Evolutionary conservation across 805 yeast genomes (phyloP), one percentile per base, ranked within the genome.

Genomic region (Candida multigemmis): DNA sequence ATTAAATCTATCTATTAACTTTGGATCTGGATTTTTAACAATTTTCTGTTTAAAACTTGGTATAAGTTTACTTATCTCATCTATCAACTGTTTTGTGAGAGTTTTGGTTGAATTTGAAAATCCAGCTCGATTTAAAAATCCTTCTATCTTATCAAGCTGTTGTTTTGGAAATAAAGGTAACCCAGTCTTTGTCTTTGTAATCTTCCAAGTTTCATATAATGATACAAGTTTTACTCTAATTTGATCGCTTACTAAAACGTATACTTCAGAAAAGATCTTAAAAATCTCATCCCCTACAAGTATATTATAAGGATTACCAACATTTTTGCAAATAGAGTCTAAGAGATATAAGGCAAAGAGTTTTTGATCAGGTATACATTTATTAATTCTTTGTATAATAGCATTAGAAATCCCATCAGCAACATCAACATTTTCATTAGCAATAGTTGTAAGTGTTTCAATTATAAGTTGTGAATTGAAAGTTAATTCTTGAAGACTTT

Each of bases 401-500:
- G 86, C 83, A 28, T 71, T 71, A 11, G 82, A 72, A 22, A 91
- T 82, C 25, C 77, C 82, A 28, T 73, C 71, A 6, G 96, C 96
- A 29, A 71, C 74, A 23, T 71, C 69, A 12, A 74, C 68, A 48
- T 85, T 84, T 46, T 91, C 97, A 40, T 74, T 81, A 3, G 98
- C 97, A 28, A 86, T 71, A 21, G 72, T 66, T 6, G 97, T 91
- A 42, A 87, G 65, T 23, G 75, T 80, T 21, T 82, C 78, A 34
- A 91, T 91, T 29, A 87, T 82, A 7, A 96, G 96, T 33, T 85
- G 67, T 6, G 96, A 84, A 51, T 86, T 87, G 56, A 80, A 79
- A 4, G 94, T 84, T 34, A 91, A 63, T 32, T 83, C 91, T 18
- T 68, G 68, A 22, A 89, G 60, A 17, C 86, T 74, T 37, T 69